Evolutionary conservation across 345 rosid genomes (phyloP), one percentile per base, ranked within the genome.

Genomic region (Cardamine chenopodiifolia): DNA sequence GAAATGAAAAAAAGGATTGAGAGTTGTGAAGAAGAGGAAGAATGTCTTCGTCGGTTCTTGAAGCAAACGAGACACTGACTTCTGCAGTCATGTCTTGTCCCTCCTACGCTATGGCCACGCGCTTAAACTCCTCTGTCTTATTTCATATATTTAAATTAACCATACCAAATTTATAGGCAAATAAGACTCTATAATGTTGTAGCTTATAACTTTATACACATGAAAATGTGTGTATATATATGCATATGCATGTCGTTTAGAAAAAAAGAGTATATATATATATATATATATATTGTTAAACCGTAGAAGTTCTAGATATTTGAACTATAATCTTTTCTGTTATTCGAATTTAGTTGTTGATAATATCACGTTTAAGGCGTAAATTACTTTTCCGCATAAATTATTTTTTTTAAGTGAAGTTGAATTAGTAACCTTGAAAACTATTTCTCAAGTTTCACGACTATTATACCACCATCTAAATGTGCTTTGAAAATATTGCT

Each of bases 31-130:
- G 58, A 61, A 20, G 57, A 58, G 34, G 29, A 35, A 47, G 69
- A 45, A n/a, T 57, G 68, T 59, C 50, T 63, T 63, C 75, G 75
- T 76, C 68, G 79, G 79, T 53, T 75, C 57, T 76, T 34, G 79
- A 56, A 56, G 29, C 37, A 62, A 70, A 47, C 76, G 76, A 70
- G 61, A 64, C 44, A 54, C 75, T 70, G 66, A 77, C 71, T 35
- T 49, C 12, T 70, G 80, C 80, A 77, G 80, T 39, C 52, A 70
- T 70, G 71, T 77, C 25, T 76, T 69, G 76, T 77, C 71, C 45
- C 74, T 75, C n/a, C 25, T 19, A 13, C 23, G 14, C 74, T 69
- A 53, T 25, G 50, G 55, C 34, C 69, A 76, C 31, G 50, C 65
- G 49, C 49, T 59, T 40, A 45, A 23, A 70, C 44, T 32, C 40